phyloP scores from a whole-genome alignment of 345 rosid species.

The Eucalyptus pumila region DNA sequence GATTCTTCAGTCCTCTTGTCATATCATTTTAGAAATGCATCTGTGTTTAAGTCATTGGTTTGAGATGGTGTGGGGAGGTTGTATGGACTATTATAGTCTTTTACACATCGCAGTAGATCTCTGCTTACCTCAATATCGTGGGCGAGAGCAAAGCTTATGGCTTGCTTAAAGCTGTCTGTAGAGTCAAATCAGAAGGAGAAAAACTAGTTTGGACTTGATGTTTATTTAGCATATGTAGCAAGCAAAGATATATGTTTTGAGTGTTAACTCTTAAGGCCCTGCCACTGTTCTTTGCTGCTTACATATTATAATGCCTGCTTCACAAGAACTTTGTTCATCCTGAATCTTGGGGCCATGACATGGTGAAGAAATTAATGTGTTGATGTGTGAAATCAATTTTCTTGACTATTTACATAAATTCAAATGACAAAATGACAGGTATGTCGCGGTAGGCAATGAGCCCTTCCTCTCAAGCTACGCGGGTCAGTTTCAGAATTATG shows the following conservation, averaged over 20 bases:
- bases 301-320: neutral
- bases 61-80: neutral
- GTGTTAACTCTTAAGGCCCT: neutral
- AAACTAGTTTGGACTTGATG: neutral
- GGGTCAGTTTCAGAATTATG: slow-evolving; percentile 59
- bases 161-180: neutral
- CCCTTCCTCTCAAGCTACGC: slow-evolving; percentile 74
- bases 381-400: neutral
- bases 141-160: neutral
- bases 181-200: neutral
- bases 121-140: neutral
- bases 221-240: neutral
- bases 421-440: slow-evolving; percentile 27
- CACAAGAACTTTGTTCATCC: neutral
- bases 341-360: neutral
- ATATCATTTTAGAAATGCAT: neutral
- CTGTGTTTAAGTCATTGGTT: neutral
- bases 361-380: neutral
- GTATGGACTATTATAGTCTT: neutral
- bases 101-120: neutral
- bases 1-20: neutral
- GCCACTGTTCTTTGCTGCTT: neutral
- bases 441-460: slow-evolving; percentile 90
- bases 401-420: neutral
- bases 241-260: neutral